Evolutionary conservation across 2,329 filamentous ascomycete species (phyloP), one percentile per base, ranked within the genome.

Genomic region (Diaporthe destruens): DNA sequence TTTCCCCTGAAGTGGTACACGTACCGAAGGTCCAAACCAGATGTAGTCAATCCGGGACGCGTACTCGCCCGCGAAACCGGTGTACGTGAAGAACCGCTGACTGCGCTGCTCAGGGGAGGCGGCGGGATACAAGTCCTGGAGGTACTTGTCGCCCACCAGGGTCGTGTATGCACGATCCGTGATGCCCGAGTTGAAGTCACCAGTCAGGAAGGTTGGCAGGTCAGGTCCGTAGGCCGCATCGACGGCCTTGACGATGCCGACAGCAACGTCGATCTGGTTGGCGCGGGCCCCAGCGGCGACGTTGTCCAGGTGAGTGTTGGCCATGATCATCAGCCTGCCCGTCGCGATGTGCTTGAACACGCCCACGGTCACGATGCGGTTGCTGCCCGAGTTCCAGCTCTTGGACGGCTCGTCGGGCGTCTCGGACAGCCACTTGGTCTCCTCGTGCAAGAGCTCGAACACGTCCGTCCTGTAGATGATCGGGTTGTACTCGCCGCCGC

Each of bases 401-500:
- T 87, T 90, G 0, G 85, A 88, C 0, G 88, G 89, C 25, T 77
- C 79, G 23, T 85, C 81, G 0, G 90, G 91, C 4, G 89, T 93
- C 73, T 87, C 82, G 7, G 86, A 90, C 7, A 93, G 81, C 91
- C 91, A 93, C 34, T 88, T 82, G 0, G 88, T 90, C 69, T 88
- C 82, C 80, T 82, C 88, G 18, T 83, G 77, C 20, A 84, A 77
- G 8, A 91, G 79, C n/a, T 84, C 78, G 86, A 89, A 91, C 23
- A 86, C 76, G 0, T 80, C 77, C 1, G 84, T 82, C 29, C 85
- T 86, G 79, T 91, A 94, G 76, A 94, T 84, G 74, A 94, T 91
- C 3, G 92, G 91, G 1, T 87, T 90, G 80, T 92, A 93, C 81
- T 94, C 92, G 53, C 92, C 92, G 1, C 82, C 83, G 42, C 85